A percentile compares a stretch with the other conserved stretches of the same genome.
These are phyloP conservation scores for Scheffersomyces lignosus DNA, from an alignment of 805 yeast species.

Conservation along the genomic window DNA sequence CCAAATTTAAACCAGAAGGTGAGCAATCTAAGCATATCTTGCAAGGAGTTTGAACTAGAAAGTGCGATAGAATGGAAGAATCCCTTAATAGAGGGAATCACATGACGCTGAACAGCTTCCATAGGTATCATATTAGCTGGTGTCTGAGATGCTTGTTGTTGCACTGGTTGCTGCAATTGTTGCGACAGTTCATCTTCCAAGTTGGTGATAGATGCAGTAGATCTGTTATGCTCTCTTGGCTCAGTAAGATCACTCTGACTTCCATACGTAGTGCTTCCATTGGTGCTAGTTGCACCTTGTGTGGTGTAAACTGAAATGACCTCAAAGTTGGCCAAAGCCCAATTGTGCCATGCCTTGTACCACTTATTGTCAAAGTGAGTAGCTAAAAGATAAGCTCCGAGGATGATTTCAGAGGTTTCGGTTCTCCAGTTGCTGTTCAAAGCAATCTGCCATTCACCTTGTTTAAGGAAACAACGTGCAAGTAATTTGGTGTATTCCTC, in stretches of 20 bases:
- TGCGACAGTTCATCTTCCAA: no score
- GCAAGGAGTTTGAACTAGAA: slow-evolving; percentile 83
- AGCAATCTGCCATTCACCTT: slow-evolving; percentile 97
- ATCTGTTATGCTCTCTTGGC: slow-evolving; percentile 23
- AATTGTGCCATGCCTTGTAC: slow-evolving; percentile 99
- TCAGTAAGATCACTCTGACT: slow-evolving; percentile 25
- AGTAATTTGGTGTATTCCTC: slow-evolving; percentile 80
- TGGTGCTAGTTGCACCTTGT: slow-evolving; percentile 19
- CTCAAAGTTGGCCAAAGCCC: slow-evolving; percentile 98
- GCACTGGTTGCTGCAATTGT: not conserved
- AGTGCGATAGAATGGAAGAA: slow-evolving; percentile 92
- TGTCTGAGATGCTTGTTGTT: not conserved
- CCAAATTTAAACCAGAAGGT: slow-evolving; percentile 97
- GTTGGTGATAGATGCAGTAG: no score
- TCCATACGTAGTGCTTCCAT: slow-evolving; percentile 11
- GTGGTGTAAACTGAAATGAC: slow-evolving; percentile 67
- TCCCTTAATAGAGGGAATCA: slow-evolving; percentile 93
- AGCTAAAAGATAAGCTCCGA: slow-evolving; percentile 90
- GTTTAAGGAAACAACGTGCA: slow-evolving; percentile 93
- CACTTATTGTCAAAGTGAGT: slow-evolving; percentile 91
- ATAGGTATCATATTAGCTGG: slow-evolving; percentile 33
- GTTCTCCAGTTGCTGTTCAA: slow-evolving; percentile 78
- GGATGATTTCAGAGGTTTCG: slow-evolving; percentile 73
- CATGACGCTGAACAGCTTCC: slow-evolving; percentile 77
- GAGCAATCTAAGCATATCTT: slow-evolving; percentile 85